Percentiles rank a stretch among this genome's conserved stretches.
phyloP scores from a whole-genome alignment of 2,329 filamentous ascomycete genomes.

The Beauveria varroae region DNA sequence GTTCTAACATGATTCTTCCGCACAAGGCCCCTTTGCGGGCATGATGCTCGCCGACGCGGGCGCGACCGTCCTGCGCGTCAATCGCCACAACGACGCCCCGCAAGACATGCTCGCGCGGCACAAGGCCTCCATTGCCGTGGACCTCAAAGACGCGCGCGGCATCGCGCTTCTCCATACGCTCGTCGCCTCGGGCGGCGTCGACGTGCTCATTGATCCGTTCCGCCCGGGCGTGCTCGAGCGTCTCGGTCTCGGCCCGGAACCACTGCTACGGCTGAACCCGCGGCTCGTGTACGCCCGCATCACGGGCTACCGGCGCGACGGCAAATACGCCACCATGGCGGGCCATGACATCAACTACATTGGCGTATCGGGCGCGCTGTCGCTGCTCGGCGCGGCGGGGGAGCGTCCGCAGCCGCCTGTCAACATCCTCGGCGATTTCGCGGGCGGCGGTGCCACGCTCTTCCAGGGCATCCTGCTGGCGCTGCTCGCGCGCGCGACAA shows the following conservation, averaged over 20 bases:
- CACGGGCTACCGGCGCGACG: conserved; percentile 84
- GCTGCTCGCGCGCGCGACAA: conserved; percentile 55
- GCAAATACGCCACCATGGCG: conserved; percentile 79
- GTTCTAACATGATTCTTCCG: not conserved
- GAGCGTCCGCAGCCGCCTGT: conserved; percentile 70
- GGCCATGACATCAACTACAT: conserved; percentile 97
- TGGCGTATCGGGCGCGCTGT: conserved; percentile 73
- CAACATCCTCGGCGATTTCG: conserved; percentile 87
- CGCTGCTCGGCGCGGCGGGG: conserved; percentile 62
- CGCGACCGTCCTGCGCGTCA: conserved; percentile 79
- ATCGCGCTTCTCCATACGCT: conserved; percentile 60
- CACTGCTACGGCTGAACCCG: conserved; percentile 61
- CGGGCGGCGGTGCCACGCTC: conserved; percentile 75
- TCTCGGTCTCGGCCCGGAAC: conserved; percentile 66
- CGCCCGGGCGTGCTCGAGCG: conserved; percentile 85
- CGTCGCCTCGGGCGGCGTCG: conserved; percentile 57
- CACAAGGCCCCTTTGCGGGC: conserved; percentile 73
- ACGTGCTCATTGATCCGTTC: conserved; percentile 89
- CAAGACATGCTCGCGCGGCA: conserved; percentile 69
- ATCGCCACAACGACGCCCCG: conserved; percentile 48
- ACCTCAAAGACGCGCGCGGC: conserved; percentile 64
- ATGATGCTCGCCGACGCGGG: conserved; percentile 86
- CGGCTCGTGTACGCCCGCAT: conserved; percentile 75
- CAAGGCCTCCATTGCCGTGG: conserved; percentile 72
- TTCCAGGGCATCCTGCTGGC: conserved; percentile 80